These are phyloP conservation scores for Irpex sp. DNA, from an alignment of 1,284 basidiomycete species.

Conservation along the genomic window DNA sequence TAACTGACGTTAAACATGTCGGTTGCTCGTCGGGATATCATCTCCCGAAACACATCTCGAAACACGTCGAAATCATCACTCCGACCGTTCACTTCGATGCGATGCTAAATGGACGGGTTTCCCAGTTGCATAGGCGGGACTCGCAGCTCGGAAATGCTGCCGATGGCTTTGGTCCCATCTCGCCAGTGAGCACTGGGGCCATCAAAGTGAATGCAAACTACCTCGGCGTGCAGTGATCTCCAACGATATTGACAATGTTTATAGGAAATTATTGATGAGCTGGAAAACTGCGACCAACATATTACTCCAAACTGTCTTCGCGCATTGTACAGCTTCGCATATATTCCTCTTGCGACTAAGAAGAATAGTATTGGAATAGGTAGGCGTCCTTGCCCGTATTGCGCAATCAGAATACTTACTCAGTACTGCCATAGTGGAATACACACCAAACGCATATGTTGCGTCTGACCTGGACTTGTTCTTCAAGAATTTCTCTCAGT, in stretches of 20 bases:
- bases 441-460: constrained; percentile 42
- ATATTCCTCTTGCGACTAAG: constrained; percentile 38
- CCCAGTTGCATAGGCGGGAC: not conserved
- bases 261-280: constrained; percentile 5
- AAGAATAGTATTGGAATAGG: constrained; percentile 51
- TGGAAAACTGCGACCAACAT: constrained; percentile 32
- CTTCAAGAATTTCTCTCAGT: constrained; percentile 34
- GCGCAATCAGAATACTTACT: not conserved
- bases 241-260: not conserved
- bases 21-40: constrained; percentile 25
- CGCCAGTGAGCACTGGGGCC: not conserved
- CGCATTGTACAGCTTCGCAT: constrained; percentile 45
- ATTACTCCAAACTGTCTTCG: constrained; percentile 54
- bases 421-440: constrained; percentile 33
- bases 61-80: constrained; percentile 21
- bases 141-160: not conserved
- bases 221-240: not conserved
- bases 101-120: constrained; percentile 4
- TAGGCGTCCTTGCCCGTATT: constrained; percentile 1
- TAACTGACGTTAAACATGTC: constrained; percentile 26
- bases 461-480: constrained; percentile 42
- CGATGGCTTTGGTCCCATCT: not conserved
- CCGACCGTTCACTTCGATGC: constrained; percentile 23
- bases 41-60: constrained; percentile 18
- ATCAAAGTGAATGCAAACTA: not conserved